Evolutionary conservation across 2,329 filamentous ascomycete genomes (phyloP).

Genomic region (Trichophyton verrucosum): DNA sequence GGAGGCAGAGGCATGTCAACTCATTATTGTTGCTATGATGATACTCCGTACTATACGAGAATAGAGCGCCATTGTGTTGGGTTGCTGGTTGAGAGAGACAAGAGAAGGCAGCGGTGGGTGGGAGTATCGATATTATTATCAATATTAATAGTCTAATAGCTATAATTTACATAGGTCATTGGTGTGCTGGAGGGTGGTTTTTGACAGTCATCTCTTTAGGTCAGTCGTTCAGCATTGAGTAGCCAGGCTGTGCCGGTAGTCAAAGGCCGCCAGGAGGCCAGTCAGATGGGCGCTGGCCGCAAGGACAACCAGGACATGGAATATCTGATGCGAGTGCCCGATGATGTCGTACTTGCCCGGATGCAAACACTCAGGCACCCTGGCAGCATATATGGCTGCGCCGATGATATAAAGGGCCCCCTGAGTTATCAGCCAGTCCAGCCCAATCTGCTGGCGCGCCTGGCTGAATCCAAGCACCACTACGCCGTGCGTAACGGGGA

Average conservation of each 20-base stretch:
- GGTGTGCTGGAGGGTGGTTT: too few relatives aligned
- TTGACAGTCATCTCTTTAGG: too few relatives aligned
- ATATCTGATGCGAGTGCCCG: conserved; percentile 91
- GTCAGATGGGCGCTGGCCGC: conserved; percentile 72
- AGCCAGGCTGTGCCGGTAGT: conserved; percentile 60
- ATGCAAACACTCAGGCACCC: conserved; percentile 67
- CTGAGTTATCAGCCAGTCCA: conserved; percentile 68
- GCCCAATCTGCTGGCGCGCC: conserved; percentile 60
- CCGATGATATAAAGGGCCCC: conserved; percentile 76
- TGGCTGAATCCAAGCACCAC: conserved; percentile 52
- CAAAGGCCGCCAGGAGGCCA: conserved; percentile 72
- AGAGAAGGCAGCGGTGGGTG: not conserved
- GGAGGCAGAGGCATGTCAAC: not conserved
- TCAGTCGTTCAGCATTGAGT: conserved; percentile 33
- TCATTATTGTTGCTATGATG: too few relatives aligned
- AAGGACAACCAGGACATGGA: conserved; percentile 76
- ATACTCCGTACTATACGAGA: not conserved
- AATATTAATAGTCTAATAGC: not conserved
- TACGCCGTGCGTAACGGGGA: conserved; percentile 71
- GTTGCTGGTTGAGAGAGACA: not conserved
- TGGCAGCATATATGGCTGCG: conserved; percentile 69
- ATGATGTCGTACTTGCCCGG: conserved; percentile 80
- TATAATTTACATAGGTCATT: too few relatives aligned
- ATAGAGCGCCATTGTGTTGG: not conserved
- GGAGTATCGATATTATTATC: not conserved